These are phyloP conservation scores for Solanum chilense DNA, from an alignment of 257 asterid genomes.

Conservation along the genomic window DNA sequence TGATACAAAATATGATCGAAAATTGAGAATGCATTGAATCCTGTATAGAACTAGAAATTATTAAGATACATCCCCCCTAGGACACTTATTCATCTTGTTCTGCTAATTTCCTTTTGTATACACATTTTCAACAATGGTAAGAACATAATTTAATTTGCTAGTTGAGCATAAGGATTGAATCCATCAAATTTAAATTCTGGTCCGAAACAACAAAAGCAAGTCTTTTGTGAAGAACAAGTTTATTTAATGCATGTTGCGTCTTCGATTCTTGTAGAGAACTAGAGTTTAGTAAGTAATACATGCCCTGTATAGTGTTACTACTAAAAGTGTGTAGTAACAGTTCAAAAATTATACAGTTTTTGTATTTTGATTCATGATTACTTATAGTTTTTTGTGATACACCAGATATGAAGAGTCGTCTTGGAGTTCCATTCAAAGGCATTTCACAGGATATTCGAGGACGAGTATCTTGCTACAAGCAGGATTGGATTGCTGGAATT, in stretches of 20 bases:
- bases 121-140: neutral
- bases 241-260: neutral
- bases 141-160: neutral
- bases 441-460: constrained; percentile 3
- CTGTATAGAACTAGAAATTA: neutral
- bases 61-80: neutral
- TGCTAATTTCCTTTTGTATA: neutral
- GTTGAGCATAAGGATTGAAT: neutral
- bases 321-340: neutral
- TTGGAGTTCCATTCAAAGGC: neutral
- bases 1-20: neutral
- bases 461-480: constrained; percentile 11
- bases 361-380: neutral
- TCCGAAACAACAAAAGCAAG: neutral
- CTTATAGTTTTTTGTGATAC: neutral
- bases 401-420: neutral
- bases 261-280: neutral
- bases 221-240: neutral
- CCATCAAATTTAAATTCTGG: neutral
- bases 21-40: neutral
- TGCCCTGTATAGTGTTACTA: neutral
- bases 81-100: neutral
- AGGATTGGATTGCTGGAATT: constrained; percentile 16
- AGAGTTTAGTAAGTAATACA: neutral
- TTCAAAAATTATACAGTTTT: neutral